Percentiles rank a stretch among this genome's conserved stretches.
Conservation (phyloP, 495 filamentous ascomycete genomes). For the Penicillium pulvis region DNA sequence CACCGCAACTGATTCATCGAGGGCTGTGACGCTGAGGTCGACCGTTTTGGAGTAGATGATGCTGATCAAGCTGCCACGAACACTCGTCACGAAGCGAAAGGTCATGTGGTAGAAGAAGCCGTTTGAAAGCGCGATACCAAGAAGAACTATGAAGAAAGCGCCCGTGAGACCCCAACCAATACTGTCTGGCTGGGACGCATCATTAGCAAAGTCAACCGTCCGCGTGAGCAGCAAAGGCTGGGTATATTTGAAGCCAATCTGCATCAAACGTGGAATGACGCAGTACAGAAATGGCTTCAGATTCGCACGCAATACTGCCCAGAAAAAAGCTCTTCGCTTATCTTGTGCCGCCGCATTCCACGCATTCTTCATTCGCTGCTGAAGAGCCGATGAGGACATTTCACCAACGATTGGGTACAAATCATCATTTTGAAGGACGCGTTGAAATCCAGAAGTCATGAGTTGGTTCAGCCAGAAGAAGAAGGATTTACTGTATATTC, state of each 20-base stretch:
- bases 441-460: conserved; percentile 7
- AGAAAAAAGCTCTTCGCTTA: conserved; percentile 5
- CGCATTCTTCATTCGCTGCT: conserved; percentile 5
- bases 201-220: conserved; percentile 2
- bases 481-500: conserved; percentile 3
- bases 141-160: conserved; percentile 6
- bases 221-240: conserved; percentile 8
- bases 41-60: conserved; percentile 9
- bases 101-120: conserved; percentile 7
- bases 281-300: background rate
- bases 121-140: conserved; percentile 5
- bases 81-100: conserved; percentile 5
- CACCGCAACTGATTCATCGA: conserved; percentile 8
- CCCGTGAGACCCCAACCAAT: conserved; percentile 11
- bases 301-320: conserved; percentile 2
- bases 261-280: conserved; percentile 2
- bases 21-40: conserved; percentile 5
- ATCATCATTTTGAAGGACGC: conserved; percentile 5
- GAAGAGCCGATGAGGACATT: background rate
- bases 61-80: conserved; percentile 4
- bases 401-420: conserved; percentile 9
- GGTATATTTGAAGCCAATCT: conserved; percentile 7
- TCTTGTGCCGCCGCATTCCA: background rate
- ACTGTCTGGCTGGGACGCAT: conserved; percentile 4
- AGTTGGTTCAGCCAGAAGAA: conserved; percentile 12